Conservation (phyloP, 1,284 basidiomycete genomes). For the Sphaerobolus stellatus region DNA sequence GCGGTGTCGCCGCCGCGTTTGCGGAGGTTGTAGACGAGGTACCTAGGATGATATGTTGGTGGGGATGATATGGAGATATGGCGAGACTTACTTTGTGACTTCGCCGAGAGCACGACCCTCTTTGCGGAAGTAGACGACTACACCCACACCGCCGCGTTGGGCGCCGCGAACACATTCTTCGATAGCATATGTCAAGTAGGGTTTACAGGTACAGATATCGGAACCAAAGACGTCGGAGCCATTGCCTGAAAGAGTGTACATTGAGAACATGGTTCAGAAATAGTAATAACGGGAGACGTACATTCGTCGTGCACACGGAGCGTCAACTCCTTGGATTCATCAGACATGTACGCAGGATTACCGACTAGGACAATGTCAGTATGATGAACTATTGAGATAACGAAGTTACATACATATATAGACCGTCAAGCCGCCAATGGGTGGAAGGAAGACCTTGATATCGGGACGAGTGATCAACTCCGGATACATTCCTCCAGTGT, state of each 20-base stretch:
- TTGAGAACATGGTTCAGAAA: neutral
- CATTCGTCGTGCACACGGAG: constrained; percentile 95
- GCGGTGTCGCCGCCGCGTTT: constrained; percentile 93
- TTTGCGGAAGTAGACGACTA: constrained; percentile 94
- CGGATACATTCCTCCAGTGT: constrained; percentile 95
- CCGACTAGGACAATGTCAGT: constrained; percentile 54
- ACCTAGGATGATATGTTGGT: neutral
- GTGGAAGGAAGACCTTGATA: constrained; percentile 93
- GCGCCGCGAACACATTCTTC: constrained; percentile 87
- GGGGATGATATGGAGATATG: neutral
- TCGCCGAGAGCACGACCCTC: constrained; percentile 92
- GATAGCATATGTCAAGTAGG: constrained; percentile 90
- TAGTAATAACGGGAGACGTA: constrained; percentile 42
- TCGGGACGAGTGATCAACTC: constrained; percentile 94
- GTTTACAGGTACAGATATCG: constrained; percentile 95
- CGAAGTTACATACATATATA: constrained; percentile 74
- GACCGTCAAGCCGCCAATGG: constrained; percentile 88
- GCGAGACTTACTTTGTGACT: constrained; percentile 71
- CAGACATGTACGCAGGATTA: constrained; percentile 73
- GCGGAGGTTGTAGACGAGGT: constrained; percentile 38
- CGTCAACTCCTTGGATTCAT: constrained; percentile 84
- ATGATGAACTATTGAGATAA: neutral
- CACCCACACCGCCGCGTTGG: constrained; percentile 88
- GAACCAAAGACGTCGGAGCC: constrained; percentile 88
- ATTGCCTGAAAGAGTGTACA: constrained; percentile 49